Base-by-base conservation (phyloP, 1,284 basidiomycete genomes). In the Rhizoctonia solani region DNA sequence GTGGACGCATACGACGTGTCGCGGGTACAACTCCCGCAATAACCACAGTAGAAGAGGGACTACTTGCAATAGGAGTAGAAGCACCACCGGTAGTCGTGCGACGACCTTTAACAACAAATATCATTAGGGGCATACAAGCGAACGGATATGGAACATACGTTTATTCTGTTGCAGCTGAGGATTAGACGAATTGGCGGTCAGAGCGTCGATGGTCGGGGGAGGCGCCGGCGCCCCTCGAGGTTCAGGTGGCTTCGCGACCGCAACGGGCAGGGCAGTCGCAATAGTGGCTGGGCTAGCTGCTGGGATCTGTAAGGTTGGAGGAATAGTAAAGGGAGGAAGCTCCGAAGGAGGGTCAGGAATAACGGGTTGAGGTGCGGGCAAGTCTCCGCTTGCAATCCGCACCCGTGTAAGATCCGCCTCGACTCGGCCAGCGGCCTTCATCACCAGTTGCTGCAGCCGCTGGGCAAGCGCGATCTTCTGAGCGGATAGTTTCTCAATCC, bases 381-480 rank as follows among this genome's bases (percentile, higher is more conserved):
- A 8, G 9, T 55, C 63, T 72, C 86, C 84, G 19, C 86, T 74
- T 14, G 81, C 75, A 21, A 84, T 68, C 5, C 70, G 78, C 9
- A 87, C 83, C 47, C 79, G 79, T 8, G 76, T 77, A 5, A 88
- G 75, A 72, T 88, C 86, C 53, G 81, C 75, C 54, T 86, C 84
- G 30, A 88, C 76, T 29, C 85, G 79, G 19, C 83, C 80, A 47
- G 81, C 79, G 19, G 85, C 83, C 52, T 84, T 77, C 49, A 77
- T 77, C 27, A 87, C 76, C 32, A 87, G 76, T 32, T 79, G 78
- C 13, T 85, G 79, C 30, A 88, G 78, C 25, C 82, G 80, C 68
- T 84, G 77, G 0, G 86, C 82, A 19, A 88, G 76, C 6, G 70
- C 75, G 2, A 83, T 76, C 75, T 88, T 88, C 75, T 87, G 85